Base-by-base conservation (phyloP, 108 stramenopile genomes). In the Cyclotella cryptica region DNA sequence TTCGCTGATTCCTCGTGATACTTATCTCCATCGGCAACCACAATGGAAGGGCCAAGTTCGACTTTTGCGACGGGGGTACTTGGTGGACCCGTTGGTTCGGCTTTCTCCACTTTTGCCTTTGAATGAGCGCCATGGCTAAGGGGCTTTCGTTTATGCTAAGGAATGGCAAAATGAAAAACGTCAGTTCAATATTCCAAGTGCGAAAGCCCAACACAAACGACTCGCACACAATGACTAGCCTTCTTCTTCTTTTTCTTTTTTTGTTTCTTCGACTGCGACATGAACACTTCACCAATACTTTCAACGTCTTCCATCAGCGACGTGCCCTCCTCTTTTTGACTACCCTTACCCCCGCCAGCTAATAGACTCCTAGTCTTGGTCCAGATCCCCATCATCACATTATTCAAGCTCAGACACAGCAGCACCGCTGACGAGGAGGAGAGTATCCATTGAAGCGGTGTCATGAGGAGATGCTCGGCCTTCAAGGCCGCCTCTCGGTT, bases 171-270 rank as follows among this genome's bases (percentile, higher is more conserved):
- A 27, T 19, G n/a, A 11, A 47, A 62, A 35, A 29, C 47, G 49
- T 27, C 46, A 47, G 55, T 11, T 14, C 40, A n/a, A 21, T 54
- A 3, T 40, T 28, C 11, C 15, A 68, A 53, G 26, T 22, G 42
- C 7, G 35, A 17, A 19, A 21, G 8, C 46, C 5, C 46, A 53
- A 9, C 26, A 35, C 28, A 44, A 45, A 52, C 61, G 26, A 26
- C 6, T 42, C 7, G 42, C 46, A 3, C 0, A 66, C 26, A 49
- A 26, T 3, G 18, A 67, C 77, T 47, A 3, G 71, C 77, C 77
- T 78, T 35, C 35, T 35, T 78, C 43, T 78, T 78, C 63, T 71
- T 78, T 29, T 78, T 78, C 51, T 66, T 71, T 51, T 78, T 78
- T 29, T 69, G 58, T 67, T 78, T 78, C 53, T 71, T 78, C 22